phyloP scores from a whole-genome alignment of 345 rosid genomes.

The Geranium brycei region DNA sequence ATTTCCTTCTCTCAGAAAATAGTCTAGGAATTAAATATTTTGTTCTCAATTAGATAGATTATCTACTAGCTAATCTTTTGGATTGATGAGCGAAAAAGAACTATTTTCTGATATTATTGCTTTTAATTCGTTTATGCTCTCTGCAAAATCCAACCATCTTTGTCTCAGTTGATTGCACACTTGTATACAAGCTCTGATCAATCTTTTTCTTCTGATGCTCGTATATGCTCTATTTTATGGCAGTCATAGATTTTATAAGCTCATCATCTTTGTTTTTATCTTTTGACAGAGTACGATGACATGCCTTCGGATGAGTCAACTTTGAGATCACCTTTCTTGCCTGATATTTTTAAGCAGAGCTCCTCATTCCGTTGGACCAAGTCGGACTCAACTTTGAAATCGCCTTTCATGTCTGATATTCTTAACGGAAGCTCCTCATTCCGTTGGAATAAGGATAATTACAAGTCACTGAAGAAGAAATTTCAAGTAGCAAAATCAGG shows the following conservation, averaged over 20 bases:
- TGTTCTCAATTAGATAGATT: background rate
- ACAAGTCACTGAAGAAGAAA: constrained; percentile 56
- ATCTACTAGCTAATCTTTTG: no score
- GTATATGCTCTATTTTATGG: no score
- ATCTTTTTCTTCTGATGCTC: no score
- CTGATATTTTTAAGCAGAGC: background rate
- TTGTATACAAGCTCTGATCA: no score
- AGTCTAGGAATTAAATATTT: no score
- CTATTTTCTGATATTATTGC: no score
- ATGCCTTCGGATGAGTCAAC: constrained; percentile 27
- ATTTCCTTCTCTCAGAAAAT: background rate
- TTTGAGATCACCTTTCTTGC: constrained; percentile 5
- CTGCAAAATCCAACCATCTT: no score
- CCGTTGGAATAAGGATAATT: constrained; percentile 52
- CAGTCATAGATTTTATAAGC: no score
- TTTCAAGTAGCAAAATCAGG: constrained; percentile 75
- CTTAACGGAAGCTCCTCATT: constrained; percentile 59
- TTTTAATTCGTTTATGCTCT: no score
- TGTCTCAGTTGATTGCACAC: no score
- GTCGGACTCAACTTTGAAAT: background rate
- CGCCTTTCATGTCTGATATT: constrained; percentile 46
- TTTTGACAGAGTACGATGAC: constrained; percentile 59
- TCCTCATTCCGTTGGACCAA: constrained; percentile 1
- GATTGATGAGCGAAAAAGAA: no score
- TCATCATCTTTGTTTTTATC: background rate